Evolutionary conservation across 257 asterid genomes (phyloP).

Genomic region (Solanum acaule): DNA sequence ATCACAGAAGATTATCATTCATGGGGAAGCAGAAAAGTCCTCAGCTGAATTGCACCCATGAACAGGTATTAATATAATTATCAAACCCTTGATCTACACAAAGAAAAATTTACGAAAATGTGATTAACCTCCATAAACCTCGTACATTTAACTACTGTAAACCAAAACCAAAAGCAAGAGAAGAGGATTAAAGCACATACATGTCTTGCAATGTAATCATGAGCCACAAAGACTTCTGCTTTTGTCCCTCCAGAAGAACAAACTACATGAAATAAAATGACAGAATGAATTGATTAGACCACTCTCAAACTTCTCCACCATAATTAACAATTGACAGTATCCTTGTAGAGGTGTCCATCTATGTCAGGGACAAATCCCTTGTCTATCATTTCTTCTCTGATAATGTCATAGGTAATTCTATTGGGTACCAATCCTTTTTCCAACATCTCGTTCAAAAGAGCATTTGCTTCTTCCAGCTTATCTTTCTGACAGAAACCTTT

Average conservation of each 20-base stretch:
- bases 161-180: neutral
- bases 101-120: neutral
- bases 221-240: neutral
- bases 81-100: neutral
- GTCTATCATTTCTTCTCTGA: constrained; percentile 74
- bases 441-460: constrained; percentile 75
- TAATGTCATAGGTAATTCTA: constrained; percentile 57
- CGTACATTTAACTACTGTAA: neutral
- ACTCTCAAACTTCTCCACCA: neutral
- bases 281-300: neutral
- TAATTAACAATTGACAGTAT: neutral
- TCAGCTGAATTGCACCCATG: neutral
- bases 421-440: constrained; percentile 86
- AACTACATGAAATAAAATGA: neutral
- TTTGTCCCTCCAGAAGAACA: neutral
- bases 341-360: constrained; percentile 66
- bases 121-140: neutral
- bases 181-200: neutral
- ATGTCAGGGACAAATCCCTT: constrained; percentile 80
- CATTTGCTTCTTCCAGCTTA: constrained; percentile 63
- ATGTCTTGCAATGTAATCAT: neutral
- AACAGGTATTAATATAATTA: neutral
- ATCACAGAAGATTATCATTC: neutral
- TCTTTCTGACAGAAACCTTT: constrained; percentile 54
- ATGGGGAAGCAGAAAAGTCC: neutral